Conservation (phyloP, 1,139 yeast genomes). For the Insectozyma bohioensis region DNA sequence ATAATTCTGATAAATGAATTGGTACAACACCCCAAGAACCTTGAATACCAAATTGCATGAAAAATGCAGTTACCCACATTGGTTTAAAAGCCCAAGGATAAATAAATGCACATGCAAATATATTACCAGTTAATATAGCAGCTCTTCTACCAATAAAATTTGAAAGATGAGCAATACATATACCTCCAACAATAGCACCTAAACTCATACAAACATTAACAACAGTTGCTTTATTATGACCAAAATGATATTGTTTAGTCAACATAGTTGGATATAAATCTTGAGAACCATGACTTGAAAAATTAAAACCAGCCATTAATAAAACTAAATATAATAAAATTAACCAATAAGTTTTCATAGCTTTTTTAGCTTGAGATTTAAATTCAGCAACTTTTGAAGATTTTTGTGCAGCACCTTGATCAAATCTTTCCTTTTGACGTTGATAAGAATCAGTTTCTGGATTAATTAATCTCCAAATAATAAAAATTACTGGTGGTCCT, state of each 20-base stretch:
- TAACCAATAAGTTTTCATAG: conserved; percentile 38
- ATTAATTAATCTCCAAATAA: conserved; percentile 33
- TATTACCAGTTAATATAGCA: conserved; percentile 51
- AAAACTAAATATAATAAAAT: conserved; percentile 34
- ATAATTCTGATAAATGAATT: conserved; percentile 70
- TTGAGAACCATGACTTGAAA: conserved; percentile 41
- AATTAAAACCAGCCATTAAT: conserved; percentile 46
- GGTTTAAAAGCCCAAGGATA: conserved; percentile 72
- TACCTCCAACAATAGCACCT: conserved; percentile 40
- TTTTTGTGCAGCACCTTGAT: conserved; percentile 16
- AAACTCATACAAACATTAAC: conserved; percentile 39
- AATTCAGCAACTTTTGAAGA: conserved; percentile 14
- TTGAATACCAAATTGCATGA: conserved; percentile 77
- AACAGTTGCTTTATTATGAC: conserved; percentile 32
- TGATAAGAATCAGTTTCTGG: conserved; percentile 42
- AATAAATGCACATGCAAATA: conserved; percentile 64
- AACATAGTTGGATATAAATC: conserved; percentile 40
- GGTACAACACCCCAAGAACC: conserved; percentile 92
- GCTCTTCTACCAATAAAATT: conserved; percentile 38
- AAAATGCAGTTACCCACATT: conserved; percentile 70
- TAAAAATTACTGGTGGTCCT: conserved; percentile 40
- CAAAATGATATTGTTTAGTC: conserved; percentile 27
- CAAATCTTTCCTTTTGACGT: conserved; percentile 23
- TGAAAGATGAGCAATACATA: conserved; percentile 34
- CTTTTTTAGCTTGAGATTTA: conserved; percentile 24